Percentiles rank a stretch among this genome's conserved stretches.
Evolutionary conservation across 225 moss, liverwort and hornwort genomes (phyloP).

Genomic region (Pseudoscleropodium purum): DNA sequence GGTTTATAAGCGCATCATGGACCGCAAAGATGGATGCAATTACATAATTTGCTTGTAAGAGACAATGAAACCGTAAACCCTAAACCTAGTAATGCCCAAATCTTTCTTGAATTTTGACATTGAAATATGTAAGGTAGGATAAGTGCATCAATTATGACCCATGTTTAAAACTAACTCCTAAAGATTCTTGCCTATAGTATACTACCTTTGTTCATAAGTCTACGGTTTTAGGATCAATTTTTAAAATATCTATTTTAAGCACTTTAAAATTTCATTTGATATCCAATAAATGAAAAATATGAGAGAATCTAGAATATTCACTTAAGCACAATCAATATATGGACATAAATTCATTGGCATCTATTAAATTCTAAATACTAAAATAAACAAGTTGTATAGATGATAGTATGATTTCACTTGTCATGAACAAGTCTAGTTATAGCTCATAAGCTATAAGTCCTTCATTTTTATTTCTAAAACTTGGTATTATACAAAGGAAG

Average conservation of each 20-base stretch:
- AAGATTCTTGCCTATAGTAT: too few relatives aligned
- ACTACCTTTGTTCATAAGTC: accelerated
- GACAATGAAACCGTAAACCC: not conserved
- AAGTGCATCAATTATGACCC: not conserved
- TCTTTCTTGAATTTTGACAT: not conserved
- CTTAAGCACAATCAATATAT: accelerated
- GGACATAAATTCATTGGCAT: not conserved
- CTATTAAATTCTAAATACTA: not conserved
- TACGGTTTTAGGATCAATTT: accelerated
- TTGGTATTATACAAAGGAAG: not conserved
- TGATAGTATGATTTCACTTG: not conserved
- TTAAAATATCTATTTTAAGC: not conserved
- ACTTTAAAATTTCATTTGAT: not conserved
- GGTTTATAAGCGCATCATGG: conserved; percentile 25
- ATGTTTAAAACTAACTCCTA: accelerated
- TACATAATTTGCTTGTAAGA: conserved; percentile 48
- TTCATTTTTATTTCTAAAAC: not conserved
- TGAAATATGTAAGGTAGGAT: not conserved
- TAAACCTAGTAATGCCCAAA: too few relatives aligned
- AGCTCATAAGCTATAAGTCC: not conserved
- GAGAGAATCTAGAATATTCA: not conserved
- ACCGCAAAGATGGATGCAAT: conserved; percentile 35
- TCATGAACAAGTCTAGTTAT: not conserved
- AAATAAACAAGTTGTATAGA: not conserved
- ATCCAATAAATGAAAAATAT: not conserved